These are phyloP conservation scores for Amphirosellinia nigrospora DNA, from an alignment of 495 filamentous ascomycete species.

Conservation along the genomic window DNA sequence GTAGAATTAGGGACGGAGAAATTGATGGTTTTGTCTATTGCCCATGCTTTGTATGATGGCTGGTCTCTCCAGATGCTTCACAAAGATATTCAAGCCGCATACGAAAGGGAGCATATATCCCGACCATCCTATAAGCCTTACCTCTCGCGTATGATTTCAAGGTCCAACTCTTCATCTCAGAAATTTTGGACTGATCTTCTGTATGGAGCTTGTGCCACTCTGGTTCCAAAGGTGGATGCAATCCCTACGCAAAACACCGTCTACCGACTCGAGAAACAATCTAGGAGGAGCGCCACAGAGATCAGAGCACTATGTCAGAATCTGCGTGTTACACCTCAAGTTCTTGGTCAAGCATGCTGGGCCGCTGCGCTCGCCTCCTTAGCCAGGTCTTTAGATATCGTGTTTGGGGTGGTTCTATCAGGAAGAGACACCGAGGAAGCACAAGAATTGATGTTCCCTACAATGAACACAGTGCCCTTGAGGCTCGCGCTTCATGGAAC, in stretches of 20 bases:
- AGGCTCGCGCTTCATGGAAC: constrained; percentile 68
- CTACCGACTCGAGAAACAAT: constrained; percentile 56
- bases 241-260: constrained; percentile 19
- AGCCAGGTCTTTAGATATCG: constrained; percentile 63
- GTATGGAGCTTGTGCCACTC: constrained; percentile 49
- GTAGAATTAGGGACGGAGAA: constrained; percentile 38
- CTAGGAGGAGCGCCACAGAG: constrained; percentile 38
- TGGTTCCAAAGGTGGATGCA: constrained; percentile 37
- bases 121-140: constrained; percentile 55
- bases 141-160: constrained; percentile 52
- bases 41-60: constrained; percentile 83
- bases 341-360: constrained; percentile 71
- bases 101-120: constrained; percentile 46
- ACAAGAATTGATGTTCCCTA: constrained; percentile 70
- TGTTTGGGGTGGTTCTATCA: constrained; percentile 74
- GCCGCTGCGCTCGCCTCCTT: constrained; percentile 64
- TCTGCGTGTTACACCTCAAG: constrained; percentile 66
- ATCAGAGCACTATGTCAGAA: constrained; percentile 61
- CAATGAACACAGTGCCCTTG: constrained; percentile 78
- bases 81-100: constrained; percentile 66
- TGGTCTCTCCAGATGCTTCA: constrained; percentile 72
- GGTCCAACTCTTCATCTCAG: constrained; percentile 45
- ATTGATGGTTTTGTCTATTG: constrained; percentile 71
- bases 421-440: constrained; percentile 67
- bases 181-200: constrained; percentile 68